Conservation (phyloP, 441 rosid genomes). For the Kokia cookei region DNA sequence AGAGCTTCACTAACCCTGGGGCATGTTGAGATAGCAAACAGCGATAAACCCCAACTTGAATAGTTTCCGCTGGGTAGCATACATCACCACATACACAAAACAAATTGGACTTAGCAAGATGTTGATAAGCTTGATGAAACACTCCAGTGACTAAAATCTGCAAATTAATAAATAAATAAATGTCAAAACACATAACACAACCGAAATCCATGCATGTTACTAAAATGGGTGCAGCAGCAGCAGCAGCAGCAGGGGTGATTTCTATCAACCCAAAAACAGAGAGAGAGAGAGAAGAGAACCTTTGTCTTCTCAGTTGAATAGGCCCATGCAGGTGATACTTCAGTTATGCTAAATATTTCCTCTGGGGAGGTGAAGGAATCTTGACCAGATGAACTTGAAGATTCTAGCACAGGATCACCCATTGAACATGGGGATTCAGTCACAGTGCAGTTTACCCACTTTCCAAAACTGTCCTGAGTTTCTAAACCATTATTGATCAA, state of each 20-base stretch:
- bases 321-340: slow-evolving; percentile 83
- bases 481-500: slow-evolving; percentile 31
- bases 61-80: slow-evolving; percentile 52
- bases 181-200: slow-evolving; percentile 8
- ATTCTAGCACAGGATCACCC: slow-evolving; percentile 41
- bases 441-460: slow-evolving; percentile 66
- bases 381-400: slow-evolving; percentile 42
- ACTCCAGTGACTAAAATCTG: slow-evolving; percentile 88
- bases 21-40: slow-evolving; percentile 66
- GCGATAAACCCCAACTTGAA: slow-evolving; percentile 88
- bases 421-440: slow-evolving; percentile 51
- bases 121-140: slow-evolving; percentile 54
- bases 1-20: slow-evolving; percentile 66
- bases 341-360: slow-evolving; percentile 70
- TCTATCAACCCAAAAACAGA: background rate
- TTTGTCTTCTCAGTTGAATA: slow-evolving; percentile 78
- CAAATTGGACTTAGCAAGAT: slow-evolving; percentile 56
- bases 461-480: slow-evolving; percentile 91
- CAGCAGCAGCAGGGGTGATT: background rate
- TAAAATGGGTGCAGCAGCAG: background rate
- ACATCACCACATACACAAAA: slow-evolving; percentile 76
- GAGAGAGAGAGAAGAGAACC: slow-evolving; percentile 31
- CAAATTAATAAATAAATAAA: slow-evolving; percentile 15
- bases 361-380: slow-evolving; percentile 40
- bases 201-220: background rate